Conservation (phyloP, 805 yeast genomes). For the Saccharomycopsis sp. region DNA sequence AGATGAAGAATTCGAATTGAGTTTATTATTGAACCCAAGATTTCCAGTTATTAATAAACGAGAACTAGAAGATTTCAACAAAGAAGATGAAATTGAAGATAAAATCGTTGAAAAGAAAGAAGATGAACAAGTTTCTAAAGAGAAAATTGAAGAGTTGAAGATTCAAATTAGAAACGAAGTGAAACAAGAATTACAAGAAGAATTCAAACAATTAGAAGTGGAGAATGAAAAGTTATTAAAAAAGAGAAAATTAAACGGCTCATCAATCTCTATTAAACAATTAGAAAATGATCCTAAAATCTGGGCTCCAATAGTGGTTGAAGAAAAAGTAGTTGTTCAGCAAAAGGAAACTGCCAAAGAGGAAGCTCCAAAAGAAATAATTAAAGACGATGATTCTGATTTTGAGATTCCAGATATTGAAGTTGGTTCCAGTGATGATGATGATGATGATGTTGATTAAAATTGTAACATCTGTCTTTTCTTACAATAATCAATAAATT, state of each 20-base stretch:
- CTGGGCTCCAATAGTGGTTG: too few relatives aligned
- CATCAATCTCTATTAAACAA: too few relatives aligned
- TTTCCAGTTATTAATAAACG: conserved; percentile 41
- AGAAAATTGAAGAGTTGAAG: conserved; percentile 2
- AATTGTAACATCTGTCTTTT: too few relatives aligned
- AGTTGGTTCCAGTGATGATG: conserved; percentile 17
- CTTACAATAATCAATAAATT: too few relatives aligned
- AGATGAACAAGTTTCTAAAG: not conserved
- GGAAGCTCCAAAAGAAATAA: not conserved
- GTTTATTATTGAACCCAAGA: conserved; percentile 64
- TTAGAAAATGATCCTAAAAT: conserved; percentile 6
- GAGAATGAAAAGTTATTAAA: not conserved
- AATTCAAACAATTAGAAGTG: not conserved
- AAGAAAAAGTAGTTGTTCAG: too few relatives aligned
- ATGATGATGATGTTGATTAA: too few relatives aligned
- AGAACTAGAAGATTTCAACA: conserved; percentile 18
- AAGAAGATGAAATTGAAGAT: conserved; percentile 23
- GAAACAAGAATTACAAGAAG: not conserved
- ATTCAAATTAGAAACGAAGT: conserved; percentile 5
- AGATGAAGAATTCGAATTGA: conserved; percentile 29
- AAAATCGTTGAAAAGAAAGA: not conserved
- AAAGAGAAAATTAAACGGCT: conserved; percentile 1
- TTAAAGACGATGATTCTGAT: conserved; percentile 12
- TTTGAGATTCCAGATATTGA: conserved; percentile 18
- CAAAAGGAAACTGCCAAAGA: too few relatives aligned